Base-by-base conservation (phyloP, 805 yeast genomes). In the Kodamaea jinghongensis region DNA sequence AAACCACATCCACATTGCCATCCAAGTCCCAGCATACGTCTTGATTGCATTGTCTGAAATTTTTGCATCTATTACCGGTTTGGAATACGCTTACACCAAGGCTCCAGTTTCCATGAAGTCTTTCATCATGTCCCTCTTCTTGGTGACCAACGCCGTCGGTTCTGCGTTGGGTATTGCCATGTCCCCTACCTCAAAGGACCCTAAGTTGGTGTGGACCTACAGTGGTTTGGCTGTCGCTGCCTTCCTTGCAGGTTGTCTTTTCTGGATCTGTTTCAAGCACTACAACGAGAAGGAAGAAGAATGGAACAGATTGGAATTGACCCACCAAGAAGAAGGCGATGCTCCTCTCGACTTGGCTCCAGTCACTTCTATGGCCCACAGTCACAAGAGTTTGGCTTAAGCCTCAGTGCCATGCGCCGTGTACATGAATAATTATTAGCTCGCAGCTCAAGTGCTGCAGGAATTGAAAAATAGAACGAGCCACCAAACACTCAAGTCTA, bases 21-120 rank as follows among this genome's bases (percentile, higher is more conserved):
- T 79, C 45, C 90, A 84, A 65, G 69, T 67, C n/a, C 83, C 83
- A 12, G 83, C 88, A 3, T 86, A 85, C 61, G 73, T 83, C 31
- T 64, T 86, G 47, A 79, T 83, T 60, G 91, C 86, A 9, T 57
- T 83, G 39, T 78, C 89, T 12, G 95, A 86, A 62, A 84, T 85
- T 48, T 75, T 86, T 50, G 89, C 90, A 23, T 81, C 86, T 38
- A 77, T 84, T 51, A 84, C 93, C 15, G 93, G 91, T 51, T 75
- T 83, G 50, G 93, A 86, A 65, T 84, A 83, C 56, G 95, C 95
- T 13, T 86, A 83, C 65, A 79, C 89, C 17, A 82, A 85, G 66
- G 91, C 93, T 4, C 93, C 93, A 30, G 73, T 71, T 6, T 64
- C 74, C 36, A 79, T 79, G 85, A 78, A 78, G 60, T 75, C 83